phyloP scores from a whole-genome alignment of 306 rosid genomes.

The Hippophae rhamnoides region DNA sequence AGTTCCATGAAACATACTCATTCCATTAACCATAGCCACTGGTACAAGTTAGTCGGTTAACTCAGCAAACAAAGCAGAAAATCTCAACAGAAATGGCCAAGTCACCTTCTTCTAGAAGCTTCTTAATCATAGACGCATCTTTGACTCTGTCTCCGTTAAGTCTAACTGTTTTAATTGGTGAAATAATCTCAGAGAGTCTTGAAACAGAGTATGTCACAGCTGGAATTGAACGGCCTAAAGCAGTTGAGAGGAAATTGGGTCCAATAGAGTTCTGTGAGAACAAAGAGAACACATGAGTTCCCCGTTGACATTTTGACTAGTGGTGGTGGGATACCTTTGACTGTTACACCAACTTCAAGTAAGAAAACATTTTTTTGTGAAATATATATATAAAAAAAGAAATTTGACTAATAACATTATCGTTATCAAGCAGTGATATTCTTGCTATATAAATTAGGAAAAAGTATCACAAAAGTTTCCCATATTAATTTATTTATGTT shows the following conservation, averaged over 20 bases:
- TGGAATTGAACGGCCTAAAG: conserved; percentile 68
- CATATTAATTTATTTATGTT: too few species aligned
- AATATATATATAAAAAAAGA: too few species aligned
- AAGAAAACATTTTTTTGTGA: too few species aligned
- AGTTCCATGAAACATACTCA: conserved; percentile 92
- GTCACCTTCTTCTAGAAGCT: conserved; percentile 60
- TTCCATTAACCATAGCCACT: conserved; percentile 71
- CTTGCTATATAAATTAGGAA: too few species aligned
- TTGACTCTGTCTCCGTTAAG: conserved; percentile 48
- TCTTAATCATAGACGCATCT: conserved; percentile 68
- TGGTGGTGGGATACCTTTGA: conserved; percentile 64
- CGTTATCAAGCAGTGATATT: too few species aligned
- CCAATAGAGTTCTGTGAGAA: conserved; percentile 70
- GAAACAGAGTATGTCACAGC: conserved; percentile 54
- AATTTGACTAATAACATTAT: too few species aligned
- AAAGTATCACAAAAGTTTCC: too few species aligned
- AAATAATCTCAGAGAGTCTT: conserved; percentile 66
- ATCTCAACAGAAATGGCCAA: conserved; percentile 56
- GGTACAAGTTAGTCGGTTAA: conserved; percentile 74
- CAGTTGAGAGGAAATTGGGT: conserved; percentile 72
- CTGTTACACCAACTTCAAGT: conserved; percentile 58
- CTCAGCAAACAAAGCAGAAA: conserved; percentile 66
- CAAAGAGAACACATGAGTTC: conserved; percentile 55
- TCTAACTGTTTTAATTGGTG: conserved; percentile 65
- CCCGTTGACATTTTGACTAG: conserved; percentile 27